These are phyloP conservation scores for Ophiosphaerella herpotricha DNA, from an alignment of 2,329 filamentous ascomycete species.

Conservation along the genomic window DNA sequence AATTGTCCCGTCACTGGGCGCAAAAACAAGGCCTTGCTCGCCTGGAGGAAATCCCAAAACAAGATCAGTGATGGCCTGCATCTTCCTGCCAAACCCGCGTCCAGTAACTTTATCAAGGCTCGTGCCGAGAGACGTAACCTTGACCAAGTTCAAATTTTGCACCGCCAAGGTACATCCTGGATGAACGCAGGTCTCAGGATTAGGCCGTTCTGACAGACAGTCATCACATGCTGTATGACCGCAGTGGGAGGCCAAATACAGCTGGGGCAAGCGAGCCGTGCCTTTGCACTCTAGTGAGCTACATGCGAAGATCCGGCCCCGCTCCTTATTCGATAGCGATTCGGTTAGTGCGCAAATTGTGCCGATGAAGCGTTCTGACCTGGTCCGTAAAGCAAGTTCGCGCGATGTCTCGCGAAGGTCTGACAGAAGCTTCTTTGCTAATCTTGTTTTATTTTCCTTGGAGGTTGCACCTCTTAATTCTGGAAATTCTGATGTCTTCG, in stretches of 20 bases:
- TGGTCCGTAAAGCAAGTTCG: conserved; percentile 21
- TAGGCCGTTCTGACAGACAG: conserved; percentile 26
- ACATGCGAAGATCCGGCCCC: conserved; percentile 10
- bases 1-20: conserved; percentile 25
- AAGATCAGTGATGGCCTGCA: conserved; percentile 25
- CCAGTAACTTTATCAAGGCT: conserved; percentile 21
- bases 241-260: conserved; percentile 29
- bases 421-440: conserved; percentile 24
- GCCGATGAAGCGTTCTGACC: conserved; percentile 31
- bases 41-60: conserved; percentile 49
- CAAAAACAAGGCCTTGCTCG: conserved; percentile 37
- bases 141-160: conserved; percentile 24
- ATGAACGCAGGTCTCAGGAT: conserved; percentile 28
- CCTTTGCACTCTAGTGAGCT: conserved; percentile 21
- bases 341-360: conserved; percentile 17
- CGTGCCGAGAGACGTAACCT: conserved; percentile 22
- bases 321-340: background rate
- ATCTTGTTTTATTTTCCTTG: conserved; percentile 3
- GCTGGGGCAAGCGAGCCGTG: conserved; percentile 1
- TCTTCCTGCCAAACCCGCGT: conserved; percentile 35
- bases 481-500: conserved; percentile 3
- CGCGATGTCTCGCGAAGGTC: conserved; percentile 21
- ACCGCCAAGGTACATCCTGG: conserved; percentile 23
- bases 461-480: conserved; percentile 7
- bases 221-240: conserved; percentile 32